Evolutionary conservation across 306 rosid genomes (phyloP).

Genomic region (Crotalaria pallida): DNA sequence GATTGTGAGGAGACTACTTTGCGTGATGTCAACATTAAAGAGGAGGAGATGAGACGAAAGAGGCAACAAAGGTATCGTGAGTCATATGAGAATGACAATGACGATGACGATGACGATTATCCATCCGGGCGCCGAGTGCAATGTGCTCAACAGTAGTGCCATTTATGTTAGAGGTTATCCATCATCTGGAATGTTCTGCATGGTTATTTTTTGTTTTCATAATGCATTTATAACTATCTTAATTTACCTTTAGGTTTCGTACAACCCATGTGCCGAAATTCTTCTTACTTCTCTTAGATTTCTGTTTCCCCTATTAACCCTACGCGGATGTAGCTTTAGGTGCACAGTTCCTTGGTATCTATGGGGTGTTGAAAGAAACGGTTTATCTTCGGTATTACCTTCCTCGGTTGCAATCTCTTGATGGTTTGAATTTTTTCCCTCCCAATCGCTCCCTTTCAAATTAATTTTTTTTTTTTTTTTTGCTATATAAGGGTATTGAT

Average conservation of each 20-base stretch:
- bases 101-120: slow-evolving; percentile 51
- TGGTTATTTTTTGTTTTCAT: slow-evolving; percentile 22
- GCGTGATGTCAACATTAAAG: slow-evolving; percentile 58
- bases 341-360: too few relatives aligned
- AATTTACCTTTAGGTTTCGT: slow-evolving; percentile 16
- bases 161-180: background rate
- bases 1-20: slow-evolving; percentile 60
- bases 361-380: too few relatives aligned
- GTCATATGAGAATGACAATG: slow-evolving; percentile 51
- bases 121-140: slow-evolving; percentile 46
- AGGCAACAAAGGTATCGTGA: slow-evolving; percentile 45
- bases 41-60: slow-evolving; percentile 59
- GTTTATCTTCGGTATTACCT: too few relatives aligned
- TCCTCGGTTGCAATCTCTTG: too few relatives aligned
- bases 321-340: too few relatives aligned
- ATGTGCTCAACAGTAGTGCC: slow-evolving; percentile 65
- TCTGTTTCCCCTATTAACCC: too few relatives aligned
- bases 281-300: too few relatives aligned
- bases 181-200: background rate
- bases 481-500: too few relatives aligned
- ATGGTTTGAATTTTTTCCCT: too few relatives aligned
- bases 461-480: too few relatives aligned
- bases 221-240: slow-evolving; percentile 23
- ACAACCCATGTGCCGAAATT: too few relatives aligned
- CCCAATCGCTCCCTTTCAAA: too few relatives aligned